Conservation (phyloP, 108 stramenopile genomes). For the Aureococcus anophagefferens region DNA sequence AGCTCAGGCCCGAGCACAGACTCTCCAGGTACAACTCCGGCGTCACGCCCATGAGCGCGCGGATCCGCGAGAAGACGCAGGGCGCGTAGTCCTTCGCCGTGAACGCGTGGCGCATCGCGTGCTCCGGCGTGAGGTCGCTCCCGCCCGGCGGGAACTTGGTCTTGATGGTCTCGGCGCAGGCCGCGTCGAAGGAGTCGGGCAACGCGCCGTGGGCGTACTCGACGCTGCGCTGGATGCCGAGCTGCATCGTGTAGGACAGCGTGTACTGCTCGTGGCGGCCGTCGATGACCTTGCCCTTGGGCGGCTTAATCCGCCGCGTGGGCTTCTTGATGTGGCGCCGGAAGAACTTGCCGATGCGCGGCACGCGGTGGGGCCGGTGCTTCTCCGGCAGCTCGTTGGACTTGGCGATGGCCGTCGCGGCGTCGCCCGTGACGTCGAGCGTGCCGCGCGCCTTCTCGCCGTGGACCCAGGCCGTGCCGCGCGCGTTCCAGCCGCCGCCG, state of each 20-base stretch:
- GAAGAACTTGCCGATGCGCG: too few species aligned
- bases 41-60: slow-evolving; percentile 2
- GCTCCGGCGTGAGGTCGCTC: slow-evolving; percentile 36
- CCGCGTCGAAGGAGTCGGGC: background rate
- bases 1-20: slow-evolving; percentile 48
- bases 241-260: slow-evolving; percentile 76
- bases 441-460: too few species aligned
- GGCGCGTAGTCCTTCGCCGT: slow-evolving; percentile 55
- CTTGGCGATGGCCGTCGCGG: too few species aligned
- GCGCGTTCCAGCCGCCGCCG: too few species aligned
- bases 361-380: too few species aligned
- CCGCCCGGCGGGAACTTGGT: slow-evolving; percentile 45
- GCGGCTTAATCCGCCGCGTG: too few species aligned
- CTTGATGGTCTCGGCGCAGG: slow-evolving; percentile 30
- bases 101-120: slow-evolving; percentile 43
- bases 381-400: too few species aligned
- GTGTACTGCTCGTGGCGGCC: slow-evolving; percentile 61
- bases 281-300: slow-evolving; percentile 41
- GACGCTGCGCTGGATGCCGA: slow-evolving; percentile 53
- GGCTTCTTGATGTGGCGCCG: too few species aligned
- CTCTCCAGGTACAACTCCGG: slow-evolving; percentile 34
- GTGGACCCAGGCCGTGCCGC: too few species aligned
- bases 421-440: too few species aligned
- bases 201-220: slow-evolving; percentile 3
- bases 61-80: slow-evolving; percentile 22